These are phyloP conservation scores for Solanum arcanum DNA, from an alignment of 257 asterid species.

Conservation along the genomic window DNA sequence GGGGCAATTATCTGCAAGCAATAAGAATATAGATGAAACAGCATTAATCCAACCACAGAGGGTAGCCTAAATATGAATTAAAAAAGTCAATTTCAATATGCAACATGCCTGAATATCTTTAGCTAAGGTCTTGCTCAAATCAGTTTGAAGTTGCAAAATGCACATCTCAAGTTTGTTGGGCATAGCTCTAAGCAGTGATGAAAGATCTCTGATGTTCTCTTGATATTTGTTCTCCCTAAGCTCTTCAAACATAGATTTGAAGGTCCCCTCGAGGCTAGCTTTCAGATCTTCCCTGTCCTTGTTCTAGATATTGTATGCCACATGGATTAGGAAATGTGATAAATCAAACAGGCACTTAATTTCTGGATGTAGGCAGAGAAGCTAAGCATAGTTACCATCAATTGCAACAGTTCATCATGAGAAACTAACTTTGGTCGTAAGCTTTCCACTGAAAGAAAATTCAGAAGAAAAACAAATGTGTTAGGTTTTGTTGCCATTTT, in stretches of 20 bases:
- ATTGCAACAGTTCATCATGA: constrained; percentile 55
- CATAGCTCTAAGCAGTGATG: constrained; percentile 37
- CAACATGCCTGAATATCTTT: constrained; percentile 55
- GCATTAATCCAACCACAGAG: constrained; percentile 4
- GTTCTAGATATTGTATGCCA: constrained; percentile 29
- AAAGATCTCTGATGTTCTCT: constrained; percentile 30
- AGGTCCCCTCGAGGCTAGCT: constrained; percentile 32
- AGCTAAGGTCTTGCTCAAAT: constrained; percentile 38
- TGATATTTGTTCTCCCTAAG: constrained; percentile 30
- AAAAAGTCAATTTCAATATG: background rate
- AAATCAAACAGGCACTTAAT: constrained; percentile 2
- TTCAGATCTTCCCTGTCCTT: constrained; percentile 80
- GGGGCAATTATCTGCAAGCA: constrained; percentile 43
- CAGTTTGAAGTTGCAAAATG: constrained; percentile 37
- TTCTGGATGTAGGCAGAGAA: background rate
- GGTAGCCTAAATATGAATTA: background rate
- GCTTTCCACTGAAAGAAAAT: constrained; percentile 49
- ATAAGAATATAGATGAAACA: constrained; percentile 10
- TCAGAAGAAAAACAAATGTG: background rate
- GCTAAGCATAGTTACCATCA: constrained; percentile 42
- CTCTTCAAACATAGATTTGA: constrained; percentile 48
- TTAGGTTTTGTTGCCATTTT: background rate
- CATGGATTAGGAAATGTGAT: constrained; percentile 12
- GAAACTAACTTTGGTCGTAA: constrained; percentile 51
- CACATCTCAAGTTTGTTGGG: constrained; percentile 42